Conservation (phyloP, 352 stramenopile genomes). For the Globisporangium solare region DNA sequence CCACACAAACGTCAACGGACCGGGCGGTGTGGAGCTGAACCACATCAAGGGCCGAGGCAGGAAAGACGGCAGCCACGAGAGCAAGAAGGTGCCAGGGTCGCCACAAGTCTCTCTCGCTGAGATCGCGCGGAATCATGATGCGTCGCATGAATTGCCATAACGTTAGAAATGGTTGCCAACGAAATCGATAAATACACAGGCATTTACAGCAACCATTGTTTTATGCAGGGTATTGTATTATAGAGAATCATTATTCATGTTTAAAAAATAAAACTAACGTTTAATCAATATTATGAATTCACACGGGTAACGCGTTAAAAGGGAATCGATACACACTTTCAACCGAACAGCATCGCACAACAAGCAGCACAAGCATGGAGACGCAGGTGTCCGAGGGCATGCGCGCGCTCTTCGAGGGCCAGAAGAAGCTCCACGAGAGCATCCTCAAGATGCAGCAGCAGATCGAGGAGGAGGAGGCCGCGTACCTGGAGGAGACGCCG, state of each 20-base stretch:
- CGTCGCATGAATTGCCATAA: slow-evolving; percentile 27
- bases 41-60: background rate
- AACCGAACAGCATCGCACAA: background rate
- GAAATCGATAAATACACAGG: background rate
- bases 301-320: background rate
- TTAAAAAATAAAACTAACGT: background rate
- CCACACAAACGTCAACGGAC: slow-evolving; percentile 3
- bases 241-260: background rate
- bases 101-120: slow-evolving; percentile 45
- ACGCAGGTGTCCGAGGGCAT: slow-evolving; percentile 59
- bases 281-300: background rate
- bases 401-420: slow-evolving; percentile 59
- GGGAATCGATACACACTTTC: background rate
- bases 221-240: slow-evolving; percentile 3
- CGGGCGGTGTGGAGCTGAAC: slow-evolving; percentile 6
- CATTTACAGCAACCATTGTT: background rate
- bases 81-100: slow-evolving; percentile 12
- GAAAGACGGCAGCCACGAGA: slow-evolving; percentile 1
- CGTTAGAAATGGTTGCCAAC: slow-evolving; percentile 1
- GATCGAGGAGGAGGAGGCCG: slow-evolving; percentile 74
- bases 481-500: slow-evolving; percentile 78
- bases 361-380: background rate
- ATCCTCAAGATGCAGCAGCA: slow-evolving; percentile 64
- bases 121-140: slow-evolving; percentile 47
- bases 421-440: slow-evolving; percentile 67